Evolutionary conservation across 202 grass and related monocot genomes (phyloP), one percentile per base, ranked within the genome.

Genomic region (Hordeum pubiflorum): DNA sequence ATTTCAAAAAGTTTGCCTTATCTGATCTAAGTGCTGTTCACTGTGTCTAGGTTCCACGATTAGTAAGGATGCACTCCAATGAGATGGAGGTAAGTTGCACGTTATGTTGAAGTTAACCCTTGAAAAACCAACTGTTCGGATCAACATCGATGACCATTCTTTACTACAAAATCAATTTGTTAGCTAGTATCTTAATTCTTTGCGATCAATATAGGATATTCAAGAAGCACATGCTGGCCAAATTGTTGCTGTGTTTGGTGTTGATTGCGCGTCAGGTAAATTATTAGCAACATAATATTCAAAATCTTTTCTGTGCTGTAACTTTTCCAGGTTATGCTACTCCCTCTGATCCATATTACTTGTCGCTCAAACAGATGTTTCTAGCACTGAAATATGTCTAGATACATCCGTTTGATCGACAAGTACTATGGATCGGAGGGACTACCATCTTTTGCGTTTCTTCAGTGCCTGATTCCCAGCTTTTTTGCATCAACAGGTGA

Each of bases 211-310:
- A 20, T 88, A 98, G 95, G 95, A 98, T 85, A 98, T 98, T 86
- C 95, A 95, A 85, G 90, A 98, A 85, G 95, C 95, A 56, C 92
- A 93, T 88, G 84, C 92, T 88, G 95, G 95, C 36, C 95, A 98
- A 83, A 98, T 98, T 78, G 95, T 94, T 91, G 92, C 95, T 75
- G 95, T 98, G 26, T 98, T 98, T 89, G 95, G 95, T 81, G 92
- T 98, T 50, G 95, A 98, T 88, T 95, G 95, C 78, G 90, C 92
- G 18, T 98, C 95, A 83, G 95, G 92, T 91, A 76, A 29, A 37
- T 46, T 39, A 86, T 29, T 14, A 48, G 62, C 41, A 36, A 85
- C 34, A 0, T 4, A 40, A 43, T 81, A 46, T 64, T 72, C 37
- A 81, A 59, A 69, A 24, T 77, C 17, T 68, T 73, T 9, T 58